Evolutionary conservation across 208 protist species (phyloP), one percentile per base, ranked within the genome.

Genomic region (Polymyxa betae): DNA sequence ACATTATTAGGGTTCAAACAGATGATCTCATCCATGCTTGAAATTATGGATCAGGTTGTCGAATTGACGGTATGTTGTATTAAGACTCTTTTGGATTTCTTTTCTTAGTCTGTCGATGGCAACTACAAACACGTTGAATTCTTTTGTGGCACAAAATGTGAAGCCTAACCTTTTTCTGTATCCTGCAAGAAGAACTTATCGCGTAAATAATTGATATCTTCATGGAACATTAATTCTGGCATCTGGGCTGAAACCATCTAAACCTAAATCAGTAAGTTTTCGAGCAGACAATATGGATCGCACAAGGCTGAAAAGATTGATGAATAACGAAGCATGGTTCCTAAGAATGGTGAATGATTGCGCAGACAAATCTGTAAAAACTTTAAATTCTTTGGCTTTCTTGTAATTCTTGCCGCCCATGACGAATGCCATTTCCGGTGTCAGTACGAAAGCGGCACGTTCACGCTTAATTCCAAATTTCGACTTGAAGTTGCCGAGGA

Each of bases 401-500:
- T 88, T 91, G 68, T 90, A 90, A 16, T 91, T 91, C 90, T 91
- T 88, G 16, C 68, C 68, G 40, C 90, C 90, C 49, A 91, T 88
- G 16, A 91, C 90, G 77, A 89, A 91, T 10, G 90, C 90, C 90
- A 91, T 91, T 38, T 91, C 88, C 0, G 88, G 49, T 0, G 95
- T 96, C 88, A 98, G 97, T 41, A 98, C 95, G 92, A 97, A 98
- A 20, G 97, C 96, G 0, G 96, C 94, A 10, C 94, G 96, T 92
- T 98, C 97, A 38, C 97, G 91, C 92, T 98, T 98, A 82, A 98
- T 94, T 43, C 96, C 97, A 49, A 97, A 96, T 89, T 97, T 97
- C 0, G 93, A 96, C 94, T 99, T 98, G 93, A 97, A 98, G 91
- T 98, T 97, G 16, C 97, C 97, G 0, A 98, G 90, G 91, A 98